These are phyloP conservation scores for Dioscorea alata DNA, from an alignment of 106 monocot species.

Conservation along the genomic window DNA sequence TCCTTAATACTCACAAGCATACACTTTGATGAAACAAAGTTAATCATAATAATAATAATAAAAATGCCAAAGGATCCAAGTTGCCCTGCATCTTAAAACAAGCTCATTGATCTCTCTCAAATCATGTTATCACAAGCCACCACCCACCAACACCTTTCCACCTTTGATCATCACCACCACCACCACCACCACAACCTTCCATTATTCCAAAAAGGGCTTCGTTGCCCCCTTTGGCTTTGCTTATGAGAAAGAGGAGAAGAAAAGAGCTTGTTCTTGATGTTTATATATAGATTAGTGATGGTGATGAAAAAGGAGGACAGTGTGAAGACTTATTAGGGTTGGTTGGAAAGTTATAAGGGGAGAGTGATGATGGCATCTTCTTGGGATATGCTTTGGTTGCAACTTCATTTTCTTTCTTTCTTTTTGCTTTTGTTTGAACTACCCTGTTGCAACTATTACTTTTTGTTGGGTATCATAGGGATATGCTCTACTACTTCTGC, in stretches of 20 bases:
- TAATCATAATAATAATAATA: too few relatives aligned
- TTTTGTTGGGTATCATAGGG: too few relatives aligned
- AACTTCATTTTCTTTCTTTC: too few relatives aligned
- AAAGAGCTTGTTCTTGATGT: not conserved
- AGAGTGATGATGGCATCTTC: not conserved
- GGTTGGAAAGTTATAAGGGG: not conserved
- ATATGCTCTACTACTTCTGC: too few relatives aligned
- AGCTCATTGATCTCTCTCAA: too few relatives aligned
- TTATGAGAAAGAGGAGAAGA: not conserved
- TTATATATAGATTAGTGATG: not conserved
- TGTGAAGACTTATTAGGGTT: not conserved
- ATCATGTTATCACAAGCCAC: not conserved
- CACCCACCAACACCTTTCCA: not conserved
- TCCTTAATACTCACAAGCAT: too few relatives aligned
- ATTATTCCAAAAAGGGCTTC: not conserved
- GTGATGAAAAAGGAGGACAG: not conserved
- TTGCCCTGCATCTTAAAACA: slow-evolving; percentile 2
- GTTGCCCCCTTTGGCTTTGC: not conserved
- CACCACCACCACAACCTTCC: not conserved
- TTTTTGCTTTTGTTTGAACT: too few relatives aligned
- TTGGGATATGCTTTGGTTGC: too few relatives aligned
- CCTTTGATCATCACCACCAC: not conserved
- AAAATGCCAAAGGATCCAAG: slow-evolving; percentile 10
- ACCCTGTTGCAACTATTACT: too few relatives aligned
- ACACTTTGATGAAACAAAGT: too few relatives aligned